Base-by-base conservation (phyloP, 352 stramenopile species). In the Phytophthora fragariaefolia region DNA sequence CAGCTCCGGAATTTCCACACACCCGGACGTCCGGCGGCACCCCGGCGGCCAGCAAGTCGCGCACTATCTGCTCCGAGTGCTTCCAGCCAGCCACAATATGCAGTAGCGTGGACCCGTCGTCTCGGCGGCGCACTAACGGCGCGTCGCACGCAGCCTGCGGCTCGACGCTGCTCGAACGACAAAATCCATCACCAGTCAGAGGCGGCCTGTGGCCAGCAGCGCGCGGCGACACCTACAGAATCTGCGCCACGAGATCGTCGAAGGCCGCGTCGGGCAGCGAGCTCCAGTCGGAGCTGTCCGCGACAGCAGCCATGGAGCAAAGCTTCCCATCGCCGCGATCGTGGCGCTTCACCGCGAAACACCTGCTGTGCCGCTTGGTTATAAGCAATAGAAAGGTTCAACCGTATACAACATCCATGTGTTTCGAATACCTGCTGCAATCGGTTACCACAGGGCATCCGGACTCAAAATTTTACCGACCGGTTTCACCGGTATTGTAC, bases 81-180 rank as follows among this genome's bases (percentile, higher is more conserved):
- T 73, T 77, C 74, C 82, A 85, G 6, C 76, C 78, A 0, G 79
- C 71, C 32, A 91, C 64, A 17, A 89, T 76, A 43, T 91, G 78
- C 52, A 88, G 60, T 51, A 89, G 64, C 64, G 80, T 88, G 8
- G 73, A 87, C 8, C 76, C 78, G 52, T 89, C 80, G 20, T 70
- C 68, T 51, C 47, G 47, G 6, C 62, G 62, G 1, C 54, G 54
- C 36, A 65, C 47, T 47, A 69, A 51, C 32, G 60, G 60, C 5
- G 60, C 52, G 10, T 76, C 69, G 22, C 81, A 56, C n/a, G 70
- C 76, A 3, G 56, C 30, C 40, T 79, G 52, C 6, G 79, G 67
- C 23, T 85, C 73, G 57, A 87, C 68, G 18, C 77, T 88, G 51
- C 7, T 24, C n/a, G 52, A 67, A 71, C 32, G 58, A 61, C 2